Conservation (phyloP, 805 yeast genomes). For the Yamadazyma laniorum region DNA sequence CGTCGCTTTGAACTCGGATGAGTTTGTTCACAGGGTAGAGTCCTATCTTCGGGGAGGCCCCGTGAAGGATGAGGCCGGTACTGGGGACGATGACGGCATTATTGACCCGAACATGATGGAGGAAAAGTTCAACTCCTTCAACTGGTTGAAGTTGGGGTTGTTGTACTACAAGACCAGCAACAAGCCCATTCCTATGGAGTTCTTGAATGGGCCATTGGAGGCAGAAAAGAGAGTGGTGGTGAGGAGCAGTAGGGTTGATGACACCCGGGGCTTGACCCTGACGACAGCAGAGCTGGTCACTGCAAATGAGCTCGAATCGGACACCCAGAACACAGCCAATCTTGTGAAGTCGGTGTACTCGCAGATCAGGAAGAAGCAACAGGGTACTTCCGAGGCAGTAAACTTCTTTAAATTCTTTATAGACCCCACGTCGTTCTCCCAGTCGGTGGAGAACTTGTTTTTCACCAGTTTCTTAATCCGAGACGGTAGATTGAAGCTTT, state of each 20-base stretch:
- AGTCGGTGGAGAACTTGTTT: constrained; percentile 81
- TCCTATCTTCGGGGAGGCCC: constrained; percentile 18
- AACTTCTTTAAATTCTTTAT: constrained; percentile 65
- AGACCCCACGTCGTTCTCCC: constrained; percentile 74
- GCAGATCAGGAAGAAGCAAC: constrained; percentile 29
- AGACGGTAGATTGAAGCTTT: constrained; percentile 61
- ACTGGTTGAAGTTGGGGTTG: constrained; percentile 62
- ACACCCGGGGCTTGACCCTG: constrained; percentile 38
- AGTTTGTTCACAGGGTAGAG: constrained; percentile 41
- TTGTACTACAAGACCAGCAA: constrained; percentile 46
- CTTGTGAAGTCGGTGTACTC: constrained; percentile 57
- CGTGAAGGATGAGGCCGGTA: constrained; percentile 8
- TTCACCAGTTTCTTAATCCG: constrained; percentile 76
- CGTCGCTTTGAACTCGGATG: constrained; percentile 47
- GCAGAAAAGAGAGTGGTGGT: constrained; percentile 49
- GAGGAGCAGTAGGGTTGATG: constrained; percentile 37
- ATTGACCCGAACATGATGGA: constrained; percentile 13
- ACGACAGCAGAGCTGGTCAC: constrained; percentile 57
- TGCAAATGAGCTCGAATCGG: constrained; percentile 49
- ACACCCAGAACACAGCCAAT: constrained; percentile 61
- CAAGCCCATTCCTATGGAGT: constrained; percentile 53
- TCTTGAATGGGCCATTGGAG: constrained; percentile 69
- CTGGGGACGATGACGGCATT: constrained; percentile 2
- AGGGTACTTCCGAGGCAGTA: constrained; percentile 31
- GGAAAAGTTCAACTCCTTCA: constrained; percentile 41